Evolutionary conservation across 177 flowering plant genomes (phyloP).

Genomic region (Vitis hybrid): DNA sequence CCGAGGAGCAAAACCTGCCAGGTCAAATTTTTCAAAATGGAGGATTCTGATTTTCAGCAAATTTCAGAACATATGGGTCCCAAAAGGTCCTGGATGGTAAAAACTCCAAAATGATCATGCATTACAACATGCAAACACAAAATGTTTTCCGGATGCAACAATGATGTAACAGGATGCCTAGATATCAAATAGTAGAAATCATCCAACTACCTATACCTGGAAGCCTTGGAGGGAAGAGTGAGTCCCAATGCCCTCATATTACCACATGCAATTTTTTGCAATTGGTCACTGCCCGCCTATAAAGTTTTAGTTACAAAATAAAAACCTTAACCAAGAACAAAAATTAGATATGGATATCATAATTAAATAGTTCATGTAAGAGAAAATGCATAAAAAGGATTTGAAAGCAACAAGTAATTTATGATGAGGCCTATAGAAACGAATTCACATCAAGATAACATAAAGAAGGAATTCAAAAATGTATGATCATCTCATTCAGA

Average conservation of each 20-base stretch:
- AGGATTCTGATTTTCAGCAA: too few relatives aligned
- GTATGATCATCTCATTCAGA: constrained; percentile 4
- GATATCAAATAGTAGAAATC: neutral
- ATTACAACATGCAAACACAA: too few relatives aligned
- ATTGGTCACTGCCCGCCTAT: neutral
- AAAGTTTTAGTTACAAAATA: neutral
- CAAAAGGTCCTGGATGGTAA: too few relatives aligned
- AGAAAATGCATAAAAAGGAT: neutral
- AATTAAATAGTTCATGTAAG: neutral
- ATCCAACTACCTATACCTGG: neutral
- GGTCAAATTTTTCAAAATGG: too few relatives aligned
- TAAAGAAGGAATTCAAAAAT: neutral
- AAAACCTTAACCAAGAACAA: neutral
- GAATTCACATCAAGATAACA: neutral
- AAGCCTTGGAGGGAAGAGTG: neutral
- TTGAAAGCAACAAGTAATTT: neutral
- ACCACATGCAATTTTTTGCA: neutral
- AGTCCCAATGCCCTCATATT: neutral
- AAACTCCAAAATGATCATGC: too few relatives aligned
- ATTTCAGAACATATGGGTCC: too few relatives aligned
- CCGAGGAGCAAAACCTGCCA: too few relatives aligned
- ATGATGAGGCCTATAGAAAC: neutral
- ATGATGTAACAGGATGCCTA: neutral
- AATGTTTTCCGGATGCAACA: too few relatives aligned
- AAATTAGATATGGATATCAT: neutral